A percentile compares a stretch with the other conserved stretches of the same genome.
These are phyloP conservation scores for Dactylella cylindrospora DNA, from an alignment of 2,329 filamentous ascomycete genomes.

Conservation along the genomic window DNA sequence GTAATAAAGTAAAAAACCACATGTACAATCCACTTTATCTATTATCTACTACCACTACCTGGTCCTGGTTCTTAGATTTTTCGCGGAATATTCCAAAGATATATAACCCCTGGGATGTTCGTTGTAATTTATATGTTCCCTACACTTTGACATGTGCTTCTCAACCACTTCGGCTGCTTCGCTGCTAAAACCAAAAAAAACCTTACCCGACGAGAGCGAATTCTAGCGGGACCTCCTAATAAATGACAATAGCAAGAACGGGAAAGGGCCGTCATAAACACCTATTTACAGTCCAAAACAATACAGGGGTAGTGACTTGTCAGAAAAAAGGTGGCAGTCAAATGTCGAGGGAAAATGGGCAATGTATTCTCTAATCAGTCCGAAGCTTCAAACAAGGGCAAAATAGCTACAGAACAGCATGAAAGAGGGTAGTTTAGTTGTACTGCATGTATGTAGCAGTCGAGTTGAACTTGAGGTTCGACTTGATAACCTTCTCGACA, in stretches of 20 bases:
- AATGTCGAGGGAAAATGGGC: slow-evolving; percentile 33
- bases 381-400: slow-evolving; percentile 10
- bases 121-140: slow-evolving; percentile 38
- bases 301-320: slow-evolving; percentile 31
- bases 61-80: slow-evolving; percentile 10
- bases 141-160: not conserved
- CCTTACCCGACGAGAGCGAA: too few relatives aligned
- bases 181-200: not conserved
- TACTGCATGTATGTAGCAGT: slow-evolving; percentile 99
- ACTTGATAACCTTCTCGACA: slow-evolving; percentile 99
- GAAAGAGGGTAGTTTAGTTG: slow-evolving; percentile 58
- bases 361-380: not conserved
- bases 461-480: slow-evolving; percentile 98
- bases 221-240: too few relatives aligned
- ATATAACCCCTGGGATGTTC: slow-evolving; percentile 2
- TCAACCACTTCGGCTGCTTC: slow-evolving; percentile 8
- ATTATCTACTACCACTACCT: too few relatives aligned
- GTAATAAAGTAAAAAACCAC: too few relatives aligned
- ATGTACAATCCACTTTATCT: too few relatives aligned
- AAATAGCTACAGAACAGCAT: slow-evolving; percentile 4
- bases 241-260: too few relatives aligned
- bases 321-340: slow-evolving; percentile 5
- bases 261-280: slow-evolving; percentile 38
- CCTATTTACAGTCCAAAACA: slow-evolving; percentile 40
- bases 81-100: slow-evolving; percentile 7